Percentiles rank a stretch among this genome's conserved stretches.
Conservation (phyloP, 257 asterid genomes). For the Pogostemon cablin region DNA sequence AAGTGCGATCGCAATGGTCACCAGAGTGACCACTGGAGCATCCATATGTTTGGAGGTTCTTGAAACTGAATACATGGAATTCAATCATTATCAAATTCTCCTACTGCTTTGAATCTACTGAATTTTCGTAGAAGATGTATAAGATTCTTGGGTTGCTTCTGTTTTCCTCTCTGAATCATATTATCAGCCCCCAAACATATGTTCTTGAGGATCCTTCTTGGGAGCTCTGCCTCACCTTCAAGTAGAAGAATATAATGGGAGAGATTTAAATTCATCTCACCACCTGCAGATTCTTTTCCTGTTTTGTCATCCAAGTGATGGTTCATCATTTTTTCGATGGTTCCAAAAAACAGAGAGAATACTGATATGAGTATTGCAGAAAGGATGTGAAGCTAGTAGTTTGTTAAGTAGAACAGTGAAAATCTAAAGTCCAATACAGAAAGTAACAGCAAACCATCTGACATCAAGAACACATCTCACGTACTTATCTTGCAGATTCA, state of each 20-base stretch:
- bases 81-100: slow-evolving; percentile 22
- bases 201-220: slow-evolving; percentile 22
- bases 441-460: not conserved
- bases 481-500: not conserved
- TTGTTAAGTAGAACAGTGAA: slow-evolving; percentile 25
- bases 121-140: not conserved
- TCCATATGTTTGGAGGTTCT: slow-evolving; percentile 32
- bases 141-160: not conserved
- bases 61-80: slow-evolving; percentile 18
- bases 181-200: slow-evolving; percentile 12
- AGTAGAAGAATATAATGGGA: slow-evolving; percentile 39
- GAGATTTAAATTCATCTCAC: not conserved
- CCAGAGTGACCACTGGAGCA: slow-evolving; percentile 37
- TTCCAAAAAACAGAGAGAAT: not conserved
- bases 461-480: not conserved
- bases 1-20: slow-evolving; percentile 41
- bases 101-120: not conserved
- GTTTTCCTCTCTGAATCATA: not conserved
- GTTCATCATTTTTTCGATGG: not conserved
- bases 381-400: not conserved
- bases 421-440: slow-evolving; percentile 34
- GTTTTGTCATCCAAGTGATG: too few relatives aligned
- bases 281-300: too few relatives aligned
- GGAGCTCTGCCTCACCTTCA: slow-evolving; percentile 42
- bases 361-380: not conserved